These are phyloP conservation scores for Microdochium nivale DNA, from an alignment of 2,329 filamentous ascomycete genomes.

Conservation along the genomic window DNA sequence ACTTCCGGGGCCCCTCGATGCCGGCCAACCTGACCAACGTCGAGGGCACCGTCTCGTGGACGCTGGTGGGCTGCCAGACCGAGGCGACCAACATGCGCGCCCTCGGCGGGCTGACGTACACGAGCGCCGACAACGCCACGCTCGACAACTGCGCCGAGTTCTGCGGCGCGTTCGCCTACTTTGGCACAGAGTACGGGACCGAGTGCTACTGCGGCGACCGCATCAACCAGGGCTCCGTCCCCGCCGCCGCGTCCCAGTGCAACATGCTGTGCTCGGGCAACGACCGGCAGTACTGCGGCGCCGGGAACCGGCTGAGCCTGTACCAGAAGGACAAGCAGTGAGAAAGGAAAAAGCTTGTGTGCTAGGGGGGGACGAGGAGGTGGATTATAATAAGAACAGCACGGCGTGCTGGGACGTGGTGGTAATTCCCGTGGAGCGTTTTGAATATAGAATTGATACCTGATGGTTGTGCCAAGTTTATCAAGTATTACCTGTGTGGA, in stretches of 20 bases:
- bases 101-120: conserved; percentile 13
- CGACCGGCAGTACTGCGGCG: conserved; percentile 19
- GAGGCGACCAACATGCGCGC: conserved; percentile 23
- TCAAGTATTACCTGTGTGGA: too few relatives aligned
- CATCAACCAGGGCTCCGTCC: conserved; percentile 8
- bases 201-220: conserved; percentile 28
- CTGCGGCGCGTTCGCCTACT: conserved; percentile 22
- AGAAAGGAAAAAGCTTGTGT: not conserved
- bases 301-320: conserved; percentile 18
- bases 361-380: not conserved
- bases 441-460: too few relatives aligned
- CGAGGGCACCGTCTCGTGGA: conserved; percentile 9
- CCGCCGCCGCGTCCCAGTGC: conserved; percentile 8
- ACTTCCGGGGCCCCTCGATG: conserved; percentile 2
- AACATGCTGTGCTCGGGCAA: conserved; percentile 15
- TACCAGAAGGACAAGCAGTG: conserved; percentile 9
- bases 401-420: too few relatives aligned
- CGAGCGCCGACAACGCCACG: conserved; percentile 20
- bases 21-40: conserved; percentile 1
- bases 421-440: too few relatives aligned
- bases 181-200: conserved; percentile 23
- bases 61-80: conserved; percentile 25
- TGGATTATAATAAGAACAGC: not conserved
- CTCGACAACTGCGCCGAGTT: conserved; percentile 20
- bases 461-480: too few relatives aligned